Base-by-base conservation (phyloP, 106 monocot species). In the Allium fistulosum region DNA sequence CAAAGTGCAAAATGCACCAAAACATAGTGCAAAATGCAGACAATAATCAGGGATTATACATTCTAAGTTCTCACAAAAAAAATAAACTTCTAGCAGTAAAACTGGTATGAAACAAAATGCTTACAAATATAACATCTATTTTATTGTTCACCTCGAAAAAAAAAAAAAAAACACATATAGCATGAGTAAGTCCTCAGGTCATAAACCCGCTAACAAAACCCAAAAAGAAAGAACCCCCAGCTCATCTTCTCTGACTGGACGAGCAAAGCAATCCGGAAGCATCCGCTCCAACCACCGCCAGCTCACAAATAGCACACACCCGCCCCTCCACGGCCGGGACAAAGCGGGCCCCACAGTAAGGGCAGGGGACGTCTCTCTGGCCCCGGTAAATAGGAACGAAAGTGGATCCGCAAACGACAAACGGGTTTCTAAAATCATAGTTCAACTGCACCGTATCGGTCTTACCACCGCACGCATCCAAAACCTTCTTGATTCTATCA, bases 391-490 rank as follows among this genome's bases (percentile, higher is more conserved):
- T 82, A 3, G 86, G 86, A 51, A 74, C 80, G 58, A 74, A 80
- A 10, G 82, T 87, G 7, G 82, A 69, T 46, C 86, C 86, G 71
- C 82, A 86, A 15, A 86, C 79, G 10, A 86, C 76, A 60, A 86
- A 86, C 7, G 86, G 86, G 65, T 86, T 86, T 48, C 86, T 76
- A 67, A 63, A 82, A 46, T 87, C 86, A 57, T 83, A 87, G 49
- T 87, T 83, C 17, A 87, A 72, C 77, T 80, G 82, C 5, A 69
- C 58, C 3, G 71, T 37, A 48, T 87, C 83, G 10, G 61, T 70
- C 68, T 70, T 83, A 48, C 78, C 87, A 46, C 69, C 69, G 48
- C 87, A 87, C 10, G 77, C 80, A 63, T 72, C 72, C 28, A 83
- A 27, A 9, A 87, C 83, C 55, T 80, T 80, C 57, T 75, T 77